Evolutionary conservation across 208 protist species (phyloP).

Genomic region (Trypanosomatidae sp.): DNA sequence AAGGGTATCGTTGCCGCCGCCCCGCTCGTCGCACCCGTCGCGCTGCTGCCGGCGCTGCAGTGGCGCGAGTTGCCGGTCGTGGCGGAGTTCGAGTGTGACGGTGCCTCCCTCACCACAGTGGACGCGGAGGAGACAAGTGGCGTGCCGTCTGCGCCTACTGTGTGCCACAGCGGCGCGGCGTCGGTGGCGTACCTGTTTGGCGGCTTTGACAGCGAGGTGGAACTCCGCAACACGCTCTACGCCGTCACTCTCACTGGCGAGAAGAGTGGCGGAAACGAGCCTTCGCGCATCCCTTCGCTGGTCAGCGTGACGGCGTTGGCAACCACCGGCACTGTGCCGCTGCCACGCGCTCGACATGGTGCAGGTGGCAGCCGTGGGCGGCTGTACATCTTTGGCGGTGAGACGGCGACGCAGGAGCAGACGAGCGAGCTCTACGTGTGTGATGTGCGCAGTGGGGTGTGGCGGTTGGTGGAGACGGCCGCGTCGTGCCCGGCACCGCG

Average conservation of each 20-base stretch:
- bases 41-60: slow-evolving; percentile 27
- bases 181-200: slow-evolving; percentile 65
- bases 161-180: not conserved
- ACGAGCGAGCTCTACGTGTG: slow-evolving; percentile 49
- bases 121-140: not conserved
- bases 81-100: slow-evolving; percentile 51
- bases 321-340: slow-evolving; percentile 41
- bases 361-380: slow-evolving; percentile 28
- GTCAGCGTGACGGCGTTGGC: slow-evolving; percentile 21
- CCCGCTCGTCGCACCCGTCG: slow-evolving; percentile 32
- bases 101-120: slow-evolving; percentile 46
- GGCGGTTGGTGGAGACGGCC: slow-evolving; percentile 29
- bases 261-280: too few species aligned
- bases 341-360: slow-evolving; percentile 47
- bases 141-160: not conserved
- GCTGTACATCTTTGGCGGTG: slow-evolving; percentile 67
- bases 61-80: slow-evolving; percentile 32
- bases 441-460: slow-evolving; percentile 34
- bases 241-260: slow-evolving; percentile 6
- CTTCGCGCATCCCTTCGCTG: not conserved
- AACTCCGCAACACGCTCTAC: slow-evolving; percentile 47
- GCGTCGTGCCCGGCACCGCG: slow-evolving; percentile 33
- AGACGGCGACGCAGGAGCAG: slow-evolving; percentile 52
- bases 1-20: slow-evolving; percentile 48
- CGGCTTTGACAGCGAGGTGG: slow-evolving; percentile 46